Base-by-base conservation (phyloP, 371 early-diverging fungal genomes). In the Dentiscutata heterogama region DNA sequence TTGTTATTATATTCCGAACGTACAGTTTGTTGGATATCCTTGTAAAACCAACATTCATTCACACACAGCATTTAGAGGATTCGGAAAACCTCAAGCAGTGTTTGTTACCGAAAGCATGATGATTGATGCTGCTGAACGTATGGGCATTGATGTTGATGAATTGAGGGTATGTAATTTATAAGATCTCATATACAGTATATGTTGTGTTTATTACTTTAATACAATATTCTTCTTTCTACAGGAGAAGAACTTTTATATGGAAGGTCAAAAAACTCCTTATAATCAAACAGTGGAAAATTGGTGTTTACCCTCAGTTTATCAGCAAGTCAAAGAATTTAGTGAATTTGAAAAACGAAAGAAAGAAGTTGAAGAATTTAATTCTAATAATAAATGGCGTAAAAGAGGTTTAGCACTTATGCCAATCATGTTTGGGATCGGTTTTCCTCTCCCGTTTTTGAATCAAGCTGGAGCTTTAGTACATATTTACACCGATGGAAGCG, bases 291-390 rank as follows among this genome's bases (percentile, higher is more conserved):
- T 95, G 77, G 90, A 87, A 60, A 92, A 88, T 87, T 87, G 89
- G 88, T 89, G 91, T 86, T 83, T n/a, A n/a, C n/a, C n/a, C n/a
- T n/a, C n/a, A n/a, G n/a, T n/a, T n/a, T n/a, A n/a, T n/a, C n/a
- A n/a, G n/a, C n/a, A n/a, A n/a, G n/a, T n/a, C n/a, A n/a, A n/a
- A n/a, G n/a, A n/a, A n/a, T n/a, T n/a, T n/a, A n/a, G n/a, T n/a
- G n/a, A n/a, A n/a, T n/a, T n/a, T n/a, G n/a, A n/a, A 73, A 95
- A 95, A 88, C 88, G 94, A 35, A 95, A 95, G 16, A 87, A 94
- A 46, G 84, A 90, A 3, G 56, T 92, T 54, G 86, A 94, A 83
- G 94, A 94, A n/a, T n/a, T n/a, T n/a, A n/a, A n/a, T n/a, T n/a
- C n/a, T n/a, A n/a, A n/a, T n/a, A n/a, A n/a, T n/a, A n/a, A n/a